Evolutionary conservation across 1,284 basidiomycete species (phyloP).

Genomic region (Marasmius oreades): DNA sequence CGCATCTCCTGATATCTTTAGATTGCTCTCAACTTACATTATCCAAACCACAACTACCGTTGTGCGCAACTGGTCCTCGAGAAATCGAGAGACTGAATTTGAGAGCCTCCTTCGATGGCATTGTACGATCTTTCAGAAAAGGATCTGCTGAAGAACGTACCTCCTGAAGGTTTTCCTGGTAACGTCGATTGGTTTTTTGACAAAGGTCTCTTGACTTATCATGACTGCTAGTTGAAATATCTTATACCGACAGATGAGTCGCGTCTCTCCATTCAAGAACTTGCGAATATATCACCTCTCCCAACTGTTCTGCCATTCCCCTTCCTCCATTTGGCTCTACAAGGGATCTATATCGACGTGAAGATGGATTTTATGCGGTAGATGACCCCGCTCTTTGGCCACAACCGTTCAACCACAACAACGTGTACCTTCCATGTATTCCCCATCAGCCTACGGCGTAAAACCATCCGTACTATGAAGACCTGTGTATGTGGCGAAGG

Average conservation of each 20-base stretch:
- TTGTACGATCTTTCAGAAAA: neutral
- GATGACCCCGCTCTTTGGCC: slow-evolving; percentile 3
- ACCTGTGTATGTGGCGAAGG: neutral
- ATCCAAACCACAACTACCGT: too few relatives aligned
- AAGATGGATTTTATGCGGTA: slow-evolving; percentile 2
- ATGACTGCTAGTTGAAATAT: neutral
- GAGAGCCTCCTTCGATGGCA: too few relatives aligned
- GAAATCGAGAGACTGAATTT: too few relatives aligned
- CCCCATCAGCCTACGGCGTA: neutral
- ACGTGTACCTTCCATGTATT: neutral
- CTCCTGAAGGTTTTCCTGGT: neutral
- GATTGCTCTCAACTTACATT: too few relatives aligned
- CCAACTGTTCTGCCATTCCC: neutral
- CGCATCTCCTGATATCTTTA: too few relatives aligned
- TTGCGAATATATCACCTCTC: slow-evolving; percentile 6
- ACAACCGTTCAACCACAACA: slow-evolving; percentile 3
- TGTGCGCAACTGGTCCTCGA: too few relatives aligned
- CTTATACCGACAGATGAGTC: neutral
- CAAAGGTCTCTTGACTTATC: neutral
- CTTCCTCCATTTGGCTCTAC: slow-evolving; percentile 5
- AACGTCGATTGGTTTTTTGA: neutral
- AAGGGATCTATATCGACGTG: neutral
- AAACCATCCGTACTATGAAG: neutral
- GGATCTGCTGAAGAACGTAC: neutral
- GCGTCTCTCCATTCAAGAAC: neutral